Evolutionary conservation across 176 grass and related monocot genomes (phyloP).

Genomic region (Lolium rigidum): DNA sequence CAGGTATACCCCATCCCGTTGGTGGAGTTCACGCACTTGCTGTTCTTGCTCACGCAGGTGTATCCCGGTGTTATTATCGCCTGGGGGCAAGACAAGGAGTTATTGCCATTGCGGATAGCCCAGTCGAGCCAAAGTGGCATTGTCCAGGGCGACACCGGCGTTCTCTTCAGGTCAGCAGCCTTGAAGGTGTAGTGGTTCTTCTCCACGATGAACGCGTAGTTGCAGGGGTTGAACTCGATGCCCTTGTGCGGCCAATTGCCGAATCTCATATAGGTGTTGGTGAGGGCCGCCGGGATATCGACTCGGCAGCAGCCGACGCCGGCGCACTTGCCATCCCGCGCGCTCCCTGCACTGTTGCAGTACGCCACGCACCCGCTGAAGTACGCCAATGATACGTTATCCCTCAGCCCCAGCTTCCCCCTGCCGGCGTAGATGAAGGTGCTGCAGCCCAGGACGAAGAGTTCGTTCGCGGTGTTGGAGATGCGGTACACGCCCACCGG

Average conservation of each 20-base stretch:
- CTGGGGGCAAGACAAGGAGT: neutral
- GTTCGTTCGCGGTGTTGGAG: neutral
- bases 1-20: slow-evolving; percentile 23
- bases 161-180: neutral
- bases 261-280: neutral
- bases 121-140: slow-evolving; percentile 25
- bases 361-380: slow-evolving; percentile 16
- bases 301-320: slow-evolving; percentile 3
- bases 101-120: neutral
- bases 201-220: slow-evolving; percentile 24
- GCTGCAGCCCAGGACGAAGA: neutral
- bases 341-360: neutral
- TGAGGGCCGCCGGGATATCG: neutral
- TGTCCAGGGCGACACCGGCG: neutral
- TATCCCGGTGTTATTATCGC: neutral
- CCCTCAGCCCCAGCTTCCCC: neutral
- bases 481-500: neutral
- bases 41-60: slow-evolving; percentile 36
- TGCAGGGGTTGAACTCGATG: neutral
- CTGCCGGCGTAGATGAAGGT: neutral
- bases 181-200: neutral
- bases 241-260: neutral
- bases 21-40: neutral
- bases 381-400: neutral
- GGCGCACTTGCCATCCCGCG: neutral